These are phyloP conservation scores for Podila epicladia DNA, from an alignment of 192 early-diverging fungal genomes.

Conservation along the genomic window DNA sequence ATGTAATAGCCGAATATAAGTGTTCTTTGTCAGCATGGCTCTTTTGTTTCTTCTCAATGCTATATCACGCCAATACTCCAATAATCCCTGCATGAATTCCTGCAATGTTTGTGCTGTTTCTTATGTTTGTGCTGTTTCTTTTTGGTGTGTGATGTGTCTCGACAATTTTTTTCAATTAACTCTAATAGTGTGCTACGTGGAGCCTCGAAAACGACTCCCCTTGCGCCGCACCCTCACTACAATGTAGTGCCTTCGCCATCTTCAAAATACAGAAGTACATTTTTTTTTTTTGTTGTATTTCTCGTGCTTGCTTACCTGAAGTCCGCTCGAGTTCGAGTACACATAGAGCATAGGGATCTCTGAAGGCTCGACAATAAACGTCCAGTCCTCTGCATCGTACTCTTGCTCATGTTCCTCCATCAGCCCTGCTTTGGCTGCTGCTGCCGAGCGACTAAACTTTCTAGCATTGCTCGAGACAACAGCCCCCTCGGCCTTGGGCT, in stretches of 20 bases:
- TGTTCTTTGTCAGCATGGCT: too few relatives aligned
- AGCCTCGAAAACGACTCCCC: conserved; percentile 8
- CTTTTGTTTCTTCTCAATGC: too few relatives aligned
- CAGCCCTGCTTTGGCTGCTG: background rate
- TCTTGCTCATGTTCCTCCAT: conserved; percentile 9
- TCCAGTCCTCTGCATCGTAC: conserved; percentile 51
- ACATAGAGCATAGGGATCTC: conserved; percentile 75
- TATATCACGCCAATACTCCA: too few relatives aligned
- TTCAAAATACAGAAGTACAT: too few relatives aligned
- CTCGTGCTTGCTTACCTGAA: conserved; percentile 61
- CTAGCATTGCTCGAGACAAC: conserved; percentile 52
- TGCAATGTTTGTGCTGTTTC: background rate
- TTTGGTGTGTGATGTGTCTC: background rate
- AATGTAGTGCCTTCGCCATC: too few relatives aligned
- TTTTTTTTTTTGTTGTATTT: background rate
- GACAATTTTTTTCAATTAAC: background rate
- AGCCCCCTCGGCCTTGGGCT: conserved; percentile 58
- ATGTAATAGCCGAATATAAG: too few relatives aligned
- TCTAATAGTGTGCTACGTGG: conserved; percentile 18
- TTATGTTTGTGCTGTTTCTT: too few relatives aligned
- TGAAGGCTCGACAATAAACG: conserved; percentile 80
- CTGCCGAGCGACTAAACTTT: conserved; percentile 8
- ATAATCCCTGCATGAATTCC: background rate
- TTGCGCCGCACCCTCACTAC: too few relatives aligned
- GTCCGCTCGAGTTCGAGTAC: conserved; percentile 57